Evolutionary conservation across 441 rosid genomes (phyloP).

Genomic region (Iberis amara): DNA sequence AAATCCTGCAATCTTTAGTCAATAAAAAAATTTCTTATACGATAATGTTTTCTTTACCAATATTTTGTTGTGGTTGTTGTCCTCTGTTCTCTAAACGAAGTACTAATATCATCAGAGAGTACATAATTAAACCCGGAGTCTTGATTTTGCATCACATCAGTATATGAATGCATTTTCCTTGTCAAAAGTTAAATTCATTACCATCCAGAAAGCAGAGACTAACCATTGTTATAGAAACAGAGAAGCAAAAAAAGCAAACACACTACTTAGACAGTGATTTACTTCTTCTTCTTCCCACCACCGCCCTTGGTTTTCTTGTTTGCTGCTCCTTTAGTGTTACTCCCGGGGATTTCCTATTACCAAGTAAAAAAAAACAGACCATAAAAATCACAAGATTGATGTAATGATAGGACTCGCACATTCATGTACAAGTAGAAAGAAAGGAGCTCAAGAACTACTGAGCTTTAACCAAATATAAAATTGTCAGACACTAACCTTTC

Average conservation of each 20-base stretch:
- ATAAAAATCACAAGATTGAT: neutral
- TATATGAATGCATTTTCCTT: neutral
- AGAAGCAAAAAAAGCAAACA: conserved; percentile 1
- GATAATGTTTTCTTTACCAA: too few species aligned
- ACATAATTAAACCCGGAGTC: neutral
- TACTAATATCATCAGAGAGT: conserved; percentile 3
- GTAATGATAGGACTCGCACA: neutral
- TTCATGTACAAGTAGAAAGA: conserved; percentile 13
- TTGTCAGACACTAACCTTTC: conserved; percentile 57
- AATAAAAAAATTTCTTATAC: neutral
- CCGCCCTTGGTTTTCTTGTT: conserved; percentile 58
- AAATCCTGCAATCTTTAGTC: conserved; percentile 12
- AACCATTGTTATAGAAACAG: neutral
- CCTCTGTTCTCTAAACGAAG: conserved; percentile 2
- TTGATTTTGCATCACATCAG: conserved; percentile 18
- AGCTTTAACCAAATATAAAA: neutral
- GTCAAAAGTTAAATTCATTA: too few species aligned
- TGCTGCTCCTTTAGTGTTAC: conserved; percentile 37
- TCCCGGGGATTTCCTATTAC: conserved; percentile 44
- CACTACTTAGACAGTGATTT: conserved; percentile 24
- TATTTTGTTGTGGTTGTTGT: too few species aligned
- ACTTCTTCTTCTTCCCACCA: conserved; percentile 66
- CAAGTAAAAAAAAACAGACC: conserved; percentile 12
- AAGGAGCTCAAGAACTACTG: conserved; percentile 6
- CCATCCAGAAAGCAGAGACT: conserved; percentile 12